Percentiles rank a stretch among this genome's conserved stretches.
Conservation (phyloP, 106 monocot genomes). For the Agapanthus africanus region DNA sequence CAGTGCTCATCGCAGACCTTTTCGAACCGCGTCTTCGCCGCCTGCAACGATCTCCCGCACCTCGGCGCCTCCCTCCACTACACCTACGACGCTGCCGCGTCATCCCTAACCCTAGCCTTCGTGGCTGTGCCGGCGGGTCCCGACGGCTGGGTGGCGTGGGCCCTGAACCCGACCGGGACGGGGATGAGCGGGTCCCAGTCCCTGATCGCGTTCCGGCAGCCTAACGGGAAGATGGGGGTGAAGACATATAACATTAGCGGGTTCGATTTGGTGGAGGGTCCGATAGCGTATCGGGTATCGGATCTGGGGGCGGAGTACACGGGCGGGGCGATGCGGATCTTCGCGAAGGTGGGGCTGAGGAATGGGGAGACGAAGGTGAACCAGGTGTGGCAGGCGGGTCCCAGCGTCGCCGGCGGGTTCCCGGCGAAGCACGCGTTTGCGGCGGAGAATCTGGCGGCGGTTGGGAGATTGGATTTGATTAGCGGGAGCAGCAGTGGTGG, state of each 20-base stretch:
- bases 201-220: conserved; percentile 38
- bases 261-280: conserved; percentile 20
- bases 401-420: conserved; percentile 17
- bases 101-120: conserved; percentile 50
- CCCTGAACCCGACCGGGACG: conserved; percentile 39
- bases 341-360: conserved; percentile 34
- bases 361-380: conserved; percentile 31
- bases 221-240: conserved; percentile 31
- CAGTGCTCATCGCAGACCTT: conserved; percentile 35
- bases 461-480: conserved; percentile 51
- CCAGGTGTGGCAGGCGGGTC: conserved; percentile 81
- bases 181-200: conserved; percentile 54
- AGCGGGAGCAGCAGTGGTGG: conserved; percentile 2
- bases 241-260: conserved; percentile 38
- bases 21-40: conserved; percentile 27
- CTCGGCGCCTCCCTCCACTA: conserved; percentile 62
- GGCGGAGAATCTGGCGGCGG: conserved; percentile 39
- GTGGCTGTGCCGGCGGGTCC: conserved; percentile 28
- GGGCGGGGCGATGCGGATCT: conserved; percentile 37
- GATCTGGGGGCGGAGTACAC: conserved; percentile 42
- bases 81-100: conserved; percentile 25
- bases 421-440: conserved; percentile 35
- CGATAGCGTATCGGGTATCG: conserved; percentile 34
- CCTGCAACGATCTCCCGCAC: conserved; percentile 49
- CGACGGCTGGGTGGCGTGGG: conserved; percentile 66